Evolutionary conservation across 805 yeast genomes (phyloP).

Genomic region (Pichia exigua): DNA sequence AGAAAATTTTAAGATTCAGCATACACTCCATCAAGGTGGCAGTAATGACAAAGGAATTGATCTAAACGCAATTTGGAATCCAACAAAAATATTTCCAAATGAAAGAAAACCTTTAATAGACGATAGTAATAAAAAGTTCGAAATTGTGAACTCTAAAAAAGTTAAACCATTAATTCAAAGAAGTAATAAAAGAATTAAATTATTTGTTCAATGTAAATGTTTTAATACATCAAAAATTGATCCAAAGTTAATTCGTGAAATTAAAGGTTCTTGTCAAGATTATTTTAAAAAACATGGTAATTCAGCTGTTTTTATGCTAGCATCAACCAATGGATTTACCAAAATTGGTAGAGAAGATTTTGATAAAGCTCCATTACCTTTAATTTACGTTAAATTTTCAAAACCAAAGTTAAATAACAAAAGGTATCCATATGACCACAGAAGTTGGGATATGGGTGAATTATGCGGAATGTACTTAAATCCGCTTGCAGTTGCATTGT

Average conservation of each 20-base stretch:
- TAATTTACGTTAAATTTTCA: conserved; percentile 35
- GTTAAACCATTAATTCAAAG: conserved; percentile 22
- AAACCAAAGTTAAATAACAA: conserved; percentile 21
- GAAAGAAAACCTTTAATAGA: not conserved
- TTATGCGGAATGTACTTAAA: conserved; percentile 32
- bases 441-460: conserved; percentile 34
- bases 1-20: conserved; percentile 29
- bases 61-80: conserved; percentile 45
- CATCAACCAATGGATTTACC: conserved; percentile 40
- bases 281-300: conserved; percentile 6
- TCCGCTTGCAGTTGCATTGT: conserved; percentile 28
- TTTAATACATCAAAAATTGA: conserved; percentile 33
- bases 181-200: conserved; percentile 25
- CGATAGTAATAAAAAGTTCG: conserved; percentile 6
- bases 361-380: conserved; percentile 38
- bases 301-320: conserved; percentile 31
- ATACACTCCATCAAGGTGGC: conserved; percentile 43
- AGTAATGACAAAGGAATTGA: conserved; percentile 52
- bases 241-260: conserved; percentile 43
- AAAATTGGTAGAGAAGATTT: conserved; percentile 38
- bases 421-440: conserved; percentile 23
- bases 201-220: conserved; percentile 52
- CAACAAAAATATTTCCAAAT: conserved; percentile 16
- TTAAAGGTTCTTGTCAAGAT: conserved; percentile 41
- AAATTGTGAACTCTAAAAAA: conserved; percentile 20